Conservation (phyloP, 2,329 filamentous ascomycete species). For the Colletotrichum higginsianum region DNA sequence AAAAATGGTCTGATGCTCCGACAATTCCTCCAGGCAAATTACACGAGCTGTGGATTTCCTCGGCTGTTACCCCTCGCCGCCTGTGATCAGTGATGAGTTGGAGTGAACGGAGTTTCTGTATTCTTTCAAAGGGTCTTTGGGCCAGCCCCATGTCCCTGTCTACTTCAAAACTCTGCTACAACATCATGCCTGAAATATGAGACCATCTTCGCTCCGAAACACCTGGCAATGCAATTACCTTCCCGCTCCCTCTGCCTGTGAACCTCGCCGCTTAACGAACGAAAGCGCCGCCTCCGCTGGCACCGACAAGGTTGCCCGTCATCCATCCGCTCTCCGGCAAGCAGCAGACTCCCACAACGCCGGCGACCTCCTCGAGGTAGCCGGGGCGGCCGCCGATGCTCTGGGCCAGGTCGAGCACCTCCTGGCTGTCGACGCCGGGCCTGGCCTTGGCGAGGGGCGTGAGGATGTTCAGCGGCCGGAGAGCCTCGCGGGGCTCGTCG, state of each 20-base stretch:
- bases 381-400: constrained; percentile 66
- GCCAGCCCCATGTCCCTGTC: neutral
- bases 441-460: constrained; percentile 63
- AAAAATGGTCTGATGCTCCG: neutral
- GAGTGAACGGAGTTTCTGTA: neutral
- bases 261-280: constrained; percentile 20
- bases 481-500: constrained; percentile 63
- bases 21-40: neutral
- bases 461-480: constrained; percentile 54
- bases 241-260: too few species aligned
- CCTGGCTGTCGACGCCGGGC: constrained; percentile 45
- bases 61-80: too few species aligned
- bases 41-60: neutral
- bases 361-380: constrained; percentile 78
- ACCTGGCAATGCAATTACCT: neutral
- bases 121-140: neutral
- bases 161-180: neutral
- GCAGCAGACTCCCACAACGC: constrained; percentile 79
- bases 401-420: constrained; percentile 58
- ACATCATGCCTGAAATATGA: neutral
- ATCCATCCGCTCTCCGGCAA: constrained; percentile 77
- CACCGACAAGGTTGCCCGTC: constrained; percentile 79
- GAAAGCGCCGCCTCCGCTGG: constrained; percentile 68
- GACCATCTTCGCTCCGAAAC: constrained; percentile 8
- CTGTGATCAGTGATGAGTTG: neutral